These are phyloP conservation scores for Penicillium angulare DNA, from an alignment of 495 filamentous ascomycete species.

Conservation along the genomic window DNA sequence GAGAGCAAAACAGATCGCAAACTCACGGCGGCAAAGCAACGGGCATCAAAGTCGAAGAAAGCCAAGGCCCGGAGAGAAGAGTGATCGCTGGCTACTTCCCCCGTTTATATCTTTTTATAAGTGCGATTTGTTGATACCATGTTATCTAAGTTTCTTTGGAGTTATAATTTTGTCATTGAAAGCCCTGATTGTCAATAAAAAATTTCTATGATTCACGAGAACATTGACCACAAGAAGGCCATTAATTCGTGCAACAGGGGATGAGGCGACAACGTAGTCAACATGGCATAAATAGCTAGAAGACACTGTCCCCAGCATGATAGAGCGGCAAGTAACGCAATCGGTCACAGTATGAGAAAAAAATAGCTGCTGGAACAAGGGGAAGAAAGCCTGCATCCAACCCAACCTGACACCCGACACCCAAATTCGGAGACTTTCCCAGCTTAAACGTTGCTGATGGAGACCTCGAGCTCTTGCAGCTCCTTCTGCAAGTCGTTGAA, in stretches of 20 bases:
- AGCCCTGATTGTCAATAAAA: slow-evolving; percentile 6
- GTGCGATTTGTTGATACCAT: slow-evolving; percentile 10
- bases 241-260: slow-evolving; percentile 14
- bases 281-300: slow-evolving; percentile 21
- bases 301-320: slow-evolving; percentile 25
- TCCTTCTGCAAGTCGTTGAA: slow-evolving; percentile 83
- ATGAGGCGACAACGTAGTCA: slow-evolving; percentile 17
- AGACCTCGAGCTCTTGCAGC: slow-evolving; percentile 79
- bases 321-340: slow-evolving; percentile 24
- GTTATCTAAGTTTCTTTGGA: slow-evolving; percentile 4
- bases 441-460: slow-evolving; percentile 86
- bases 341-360: slow-evolving; percentile 25
- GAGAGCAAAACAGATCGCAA: slow-evolving; percentile 81
- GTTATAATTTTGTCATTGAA: background rate
- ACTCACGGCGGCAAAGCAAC: slow-evolving; percentile 63
- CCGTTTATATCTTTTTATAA: background rate
- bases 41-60: slow-evolving; percentile 53
- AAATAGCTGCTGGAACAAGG: slow-evolving; percentile 19
- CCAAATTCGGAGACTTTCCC: slow-evolving; percentile 10
- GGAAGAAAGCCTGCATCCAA: slow-evolving; percentile 31
- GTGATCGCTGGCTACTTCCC: slow-evolving; percentile 12
- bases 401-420: slow-evolving; percentile 31
- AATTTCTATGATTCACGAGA: slow-evolving; percentile 19
- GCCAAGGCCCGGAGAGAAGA: slow-evolving; percentile 43
- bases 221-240: slow-evolving; percentile 9